phyloP scores from a whole-genome alignment of 768 basidiomycete genomes.

The Amanita jacksonii region DNA sequence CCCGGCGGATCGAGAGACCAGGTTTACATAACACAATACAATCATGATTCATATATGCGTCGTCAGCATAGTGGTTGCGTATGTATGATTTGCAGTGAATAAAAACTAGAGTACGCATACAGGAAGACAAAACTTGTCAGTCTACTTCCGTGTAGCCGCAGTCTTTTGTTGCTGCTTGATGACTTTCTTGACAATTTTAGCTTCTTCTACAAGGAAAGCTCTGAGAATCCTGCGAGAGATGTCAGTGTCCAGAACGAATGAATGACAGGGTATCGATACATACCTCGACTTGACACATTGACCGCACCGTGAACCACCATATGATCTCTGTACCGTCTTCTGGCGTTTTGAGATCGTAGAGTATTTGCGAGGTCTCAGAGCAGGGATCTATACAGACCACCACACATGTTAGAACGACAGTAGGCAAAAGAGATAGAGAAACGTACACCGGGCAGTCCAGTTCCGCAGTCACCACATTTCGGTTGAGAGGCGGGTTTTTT shows the following conservation, averaged over 20 bases:
- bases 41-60: neutral
- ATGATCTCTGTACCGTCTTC: conserved; percentile 94
- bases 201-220: conserved; percentile 98
- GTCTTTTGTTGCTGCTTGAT: conserved; percentile 81
- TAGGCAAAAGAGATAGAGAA: neutral
- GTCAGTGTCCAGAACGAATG: conserved; percentile 9
- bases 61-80: too few relatives aligned
- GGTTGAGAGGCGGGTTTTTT: conserved; percentile 88
- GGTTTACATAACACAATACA: neutral
- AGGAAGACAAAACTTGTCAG: conserved; percentile 6
- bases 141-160: conserved; percentile 30
- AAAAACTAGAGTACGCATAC: neutral
- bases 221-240: conserved; percentile 72
- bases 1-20: too few relatives aligned
- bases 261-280: conserved; percentile 16
- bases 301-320: conserved; percentile 96
- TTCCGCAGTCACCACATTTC: conserved; percentile 98
- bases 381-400: conserved; percentile 56
- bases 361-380: conserved; percentile 93
- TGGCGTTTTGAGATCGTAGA: conserved; percentile 94
- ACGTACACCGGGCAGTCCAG: conserved; percentile 87
- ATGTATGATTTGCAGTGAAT: neutral
- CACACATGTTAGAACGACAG: neutral
- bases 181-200: conserved; percentile 99
- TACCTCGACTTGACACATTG: conserved; percentile 93